phyloP scores from a whole-genome alignment of 2,329 filamentous ascomycete species.

The Torrubiellomyces zombiae region DNA sequence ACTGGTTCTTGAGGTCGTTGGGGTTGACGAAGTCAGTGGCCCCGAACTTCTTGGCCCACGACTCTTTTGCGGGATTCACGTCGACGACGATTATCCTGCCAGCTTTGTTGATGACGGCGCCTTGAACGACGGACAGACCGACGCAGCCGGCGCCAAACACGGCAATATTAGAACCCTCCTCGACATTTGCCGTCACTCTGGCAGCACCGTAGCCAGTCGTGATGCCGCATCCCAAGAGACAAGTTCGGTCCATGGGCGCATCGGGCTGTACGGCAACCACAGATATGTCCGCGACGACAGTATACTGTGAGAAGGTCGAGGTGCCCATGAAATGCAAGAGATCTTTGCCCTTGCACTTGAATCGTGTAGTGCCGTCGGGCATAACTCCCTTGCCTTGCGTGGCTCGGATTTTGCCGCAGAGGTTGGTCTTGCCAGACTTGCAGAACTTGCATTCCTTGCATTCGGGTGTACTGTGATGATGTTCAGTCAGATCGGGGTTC shows the following conservation, averaged over 20 bases:
- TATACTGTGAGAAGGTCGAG: conserved; percentile 97
- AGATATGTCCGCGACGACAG: conserved; percentile 94
- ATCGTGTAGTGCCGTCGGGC: conserved; percentile 90
- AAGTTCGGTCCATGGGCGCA: conserved; percentile 90
- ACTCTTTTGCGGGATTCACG: conserved; percentile 80
- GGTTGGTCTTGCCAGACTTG: conserved; percentile 97
- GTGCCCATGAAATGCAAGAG: conserved; percentile 98
- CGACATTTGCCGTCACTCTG: conserved; percentile 79
- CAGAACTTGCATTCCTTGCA: conserved; percentile 99
- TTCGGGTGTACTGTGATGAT: conserved; percentile 61
- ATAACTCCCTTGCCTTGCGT: conserved; percentile 93
- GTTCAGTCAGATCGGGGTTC: not conserved
- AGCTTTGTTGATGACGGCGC: conserved; percentile 71
- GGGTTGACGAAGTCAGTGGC: conserved; percentile 97
- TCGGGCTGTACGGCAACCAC: conserved; percentile 84
- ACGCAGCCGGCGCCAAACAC: conserved; percentile 95
- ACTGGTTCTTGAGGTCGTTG: conserved; percentile 58
- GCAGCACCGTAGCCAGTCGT: conserved; percentile 96
- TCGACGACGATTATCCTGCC: conserved; percentile 57
- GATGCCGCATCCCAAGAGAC: conserved; percentile 92
- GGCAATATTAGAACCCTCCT: conserved; percentile 77
- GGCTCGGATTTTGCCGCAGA: conserved; percentile 95
- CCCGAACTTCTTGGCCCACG: conserved; percentile 86
- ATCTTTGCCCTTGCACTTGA: conserved; percentile 88
- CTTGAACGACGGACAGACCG: conserved; percentile 87